Evolutionary conservation across 2,329 filamentous ascomycete species (phyloP).

Genomic region (Ceratocystis lukuohia): DNA sequence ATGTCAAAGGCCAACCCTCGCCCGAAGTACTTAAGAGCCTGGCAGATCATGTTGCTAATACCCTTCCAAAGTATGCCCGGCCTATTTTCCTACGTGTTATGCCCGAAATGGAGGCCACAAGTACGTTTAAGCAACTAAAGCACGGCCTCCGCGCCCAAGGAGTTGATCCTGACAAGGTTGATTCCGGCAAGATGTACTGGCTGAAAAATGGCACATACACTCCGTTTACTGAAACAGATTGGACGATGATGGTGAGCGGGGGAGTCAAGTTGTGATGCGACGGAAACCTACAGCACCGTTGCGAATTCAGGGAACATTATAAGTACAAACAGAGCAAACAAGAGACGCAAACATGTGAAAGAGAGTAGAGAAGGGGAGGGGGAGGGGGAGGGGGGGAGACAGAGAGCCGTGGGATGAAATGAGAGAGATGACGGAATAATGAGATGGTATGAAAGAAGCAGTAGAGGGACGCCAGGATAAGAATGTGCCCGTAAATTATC

Average conservation of each 20-base stretch:
- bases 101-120: conserved; percentile 51
- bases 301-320: not conserved
- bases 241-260: conserved; percentile 53
- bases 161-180: conserved; percentile 43
- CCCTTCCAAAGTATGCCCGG: conserved; percentile 59
- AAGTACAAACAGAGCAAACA: not conserved
- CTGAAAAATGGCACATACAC: conserved; percentile 53
- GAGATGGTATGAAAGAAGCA: not conserved
- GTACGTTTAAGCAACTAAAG: conserved; percentile 86
- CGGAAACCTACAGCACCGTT: not conserved
- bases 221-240: conserved; percentile 52
- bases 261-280: conserved; percentile 51
- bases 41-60: conserved; percentile 41
- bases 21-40: conserved; percentile 42
- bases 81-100: conserved; percentile 65
- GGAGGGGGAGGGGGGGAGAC: not conserved
- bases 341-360: not conserved
- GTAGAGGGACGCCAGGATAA: not conserved
- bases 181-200: conserved; percentile 46
- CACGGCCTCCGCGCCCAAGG: conserved; percentile 57
- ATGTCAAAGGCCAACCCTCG: conserved; percentile 30
- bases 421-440: not conserved
- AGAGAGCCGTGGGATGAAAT: not conserved
- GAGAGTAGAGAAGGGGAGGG: not conserved
- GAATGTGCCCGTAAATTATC: not conserved